A percentile compares a stretch with the other conserved stretches of the same genome.
Conservation (phyloP, 371 early-diverging fungal species). For the Mortierella sp. region DNA sequence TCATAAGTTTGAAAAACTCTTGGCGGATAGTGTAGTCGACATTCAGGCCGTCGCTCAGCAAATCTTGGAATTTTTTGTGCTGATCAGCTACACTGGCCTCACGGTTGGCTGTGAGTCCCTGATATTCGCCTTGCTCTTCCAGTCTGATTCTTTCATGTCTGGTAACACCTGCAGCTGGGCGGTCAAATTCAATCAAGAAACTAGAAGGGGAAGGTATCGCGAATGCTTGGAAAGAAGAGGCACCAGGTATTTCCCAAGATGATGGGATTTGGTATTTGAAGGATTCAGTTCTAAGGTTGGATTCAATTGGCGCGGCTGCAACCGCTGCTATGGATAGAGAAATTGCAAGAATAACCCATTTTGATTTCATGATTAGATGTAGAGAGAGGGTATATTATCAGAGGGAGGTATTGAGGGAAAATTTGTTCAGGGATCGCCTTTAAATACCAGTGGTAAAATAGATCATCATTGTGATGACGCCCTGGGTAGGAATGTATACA, state of each 20-base stretch:
- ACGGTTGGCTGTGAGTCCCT: slow-evolving; percentile 13
- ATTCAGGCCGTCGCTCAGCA: slow-evolving; percentile 22
- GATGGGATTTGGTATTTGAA: not conserved
- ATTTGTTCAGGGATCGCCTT: not conserved
- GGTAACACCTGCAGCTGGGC: slow-evolving; percentile 30
- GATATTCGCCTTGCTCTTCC: slow-evolving; percentile 18
- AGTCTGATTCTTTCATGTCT: slow-evolving; percentile 28
- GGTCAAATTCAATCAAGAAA: slow-evolving; percentile 42
- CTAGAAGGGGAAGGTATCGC: slow-evolving; percentile 21
- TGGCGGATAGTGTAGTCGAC: slow-evolving; percentile 32
- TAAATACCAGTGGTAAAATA: not conserved
- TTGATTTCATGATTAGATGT: slow-evolving; percentile 10
- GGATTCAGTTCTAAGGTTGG: not conserved
- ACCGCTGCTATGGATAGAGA: slow-evolving; percentile 20
- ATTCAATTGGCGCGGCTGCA: slow-evolving; percentile 9
- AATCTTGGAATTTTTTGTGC: slow-evolving; percentile 20
- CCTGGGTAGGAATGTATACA: not conserved
- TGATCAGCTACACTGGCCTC: slow-evolving; percentile 24
- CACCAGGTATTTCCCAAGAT: not conserved
- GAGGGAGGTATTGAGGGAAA: not conserved
- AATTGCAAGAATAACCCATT: slow-evolving; percentile 11
- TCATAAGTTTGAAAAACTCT: slow-evolving; percentile 45
- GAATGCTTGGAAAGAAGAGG: slow-evolving; percentile 24
- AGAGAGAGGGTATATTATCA: slow-evolving; percentile 1
- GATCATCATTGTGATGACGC: not conserved